These are phyloP conservation scores for Aspergillus ochraceoroseus DNA, from an alignment of 2,329 filamentous ascomycete genomes.

Conservation along the genomic window DNA sequence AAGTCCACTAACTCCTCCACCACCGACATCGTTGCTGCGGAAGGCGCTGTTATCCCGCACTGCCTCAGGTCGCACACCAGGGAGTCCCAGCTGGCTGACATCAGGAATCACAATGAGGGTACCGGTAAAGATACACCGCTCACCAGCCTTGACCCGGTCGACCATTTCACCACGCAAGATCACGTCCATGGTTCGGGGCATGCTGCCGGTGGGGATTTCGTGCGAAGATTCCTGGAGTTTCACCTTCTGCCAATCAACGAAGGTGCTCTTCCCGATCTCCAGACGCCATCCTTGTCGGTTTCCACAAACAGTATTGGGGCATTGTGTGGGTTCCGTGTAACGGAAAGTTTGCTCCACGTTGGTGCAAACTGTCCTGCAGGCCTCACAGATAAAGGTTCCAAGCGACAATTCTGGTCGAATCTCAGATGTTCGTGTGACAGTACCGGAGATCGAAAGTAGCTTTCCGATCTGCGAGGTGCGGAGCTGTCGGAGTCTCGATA, in stretches of 20 bases:
- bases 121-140: slow-evolving; percentile 97
- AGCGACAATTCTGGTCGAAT: slow-evolving; percentile 89
- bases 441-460: slow-evolving; percentile 91
- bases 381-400: slow-evolving; percentile 87
- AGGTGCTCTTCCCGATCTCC: slow-evolving; percentile 95
- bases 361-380: slow-evolving; percentile 74
- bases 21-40: slow-evolving; percentile 73
- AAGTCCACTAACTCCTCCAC: slow-evolving; percentile 77
- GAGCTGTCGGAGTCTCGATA: slow-evolving; percentile 78
- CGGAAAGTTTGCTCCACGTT: slow-evolving; percentile 97
- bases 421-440: slow-evolving; percentile 93
- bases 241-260: slow-evolving; percentile 98
- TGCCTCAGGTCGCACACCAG: slow-evolving; percentile 75
- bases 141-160: slow-evolving; percentile 91
- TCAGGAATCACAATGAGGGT: slow-evolving; percentile 95
- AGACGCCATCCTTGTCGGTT: slow-evolving; percentile 92
- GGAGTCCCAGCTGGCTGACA: slow-evolving; percentile 88
- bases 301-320: slow-evolving; percentile 78
- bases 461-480: slow-evolving; percentile 88
- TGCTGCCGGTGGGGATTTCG: slow-evolving; percentile 95
- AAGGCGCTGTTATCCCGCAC: slow-evolving; percentile 75
- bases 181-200: slow-evolving; percentile 96
- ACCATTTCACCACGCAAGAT: slow-evolving; percentile 96
- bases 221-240: slow-evolving; percentile 97
- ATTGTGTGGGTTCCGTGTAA: slow-evolving; percentile 95